A percentile compares a stretch with the other conserved stretches of the same genome.
phyloP scores from a whole-genome alignment of 1,139 yeast genomes.

The Hansenula sp. region DNA sequence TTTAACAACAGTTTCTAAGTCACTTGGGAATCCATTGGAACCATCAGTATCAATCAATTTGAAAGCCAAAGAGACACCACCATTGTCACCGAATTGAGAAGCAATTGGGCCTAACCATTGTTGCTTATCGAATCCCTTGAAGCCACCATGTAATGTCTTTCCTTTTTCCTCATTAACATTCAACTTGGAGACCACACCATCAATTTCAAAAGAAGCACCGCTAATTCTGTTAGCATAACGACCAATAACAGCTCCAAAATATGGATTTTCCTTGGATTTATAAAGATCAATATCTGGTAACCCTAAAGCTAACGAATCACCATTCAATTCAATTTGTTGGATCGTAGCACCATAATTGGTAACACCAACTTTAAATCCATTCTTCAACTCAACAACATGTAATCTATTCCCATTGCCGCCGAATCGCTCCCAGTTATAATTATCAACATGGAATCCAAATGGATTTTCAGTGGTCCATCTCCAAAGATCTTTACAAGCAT shows the following conservation, averaged over 20 bases:
- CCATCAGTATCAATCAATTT: slow-evolving; percentile 41
- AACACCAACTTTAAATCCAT: slow-evolving; percentile 38
- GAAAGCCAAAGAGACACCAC: slow-evolving; percentile 36
- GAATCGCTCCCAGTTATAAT: slow-evolving; percentile 5
- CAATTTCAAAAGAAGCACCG: slow-evolving; percentile 39
- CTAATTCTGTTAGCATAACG: slow-evolving; percentile 60
- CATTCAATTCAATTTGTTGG: slow-evolving; percentile 37
- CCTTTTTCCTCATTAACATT: slow-evolving; percentile 38
- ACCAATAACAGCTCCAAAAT: slow-evolving; percentile 62
- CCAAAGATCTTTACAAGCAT: slow-evolving; percentile 76
- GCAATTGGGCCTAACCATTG: slow-evolving; percentile 50
- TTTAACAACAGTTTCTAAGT: slow-evolving; percentile 38
- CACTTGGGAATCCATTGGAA: slow-evolving; percentile 55
- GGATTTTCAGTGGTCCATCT: slow-evolving; percentile 74
- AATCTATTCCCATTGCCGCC: slow-evolving; percentile 33
- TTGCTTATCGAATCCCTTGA: slow-evolving; percentile 47
- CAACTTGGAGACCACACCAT: slow-evolving; percentile 38
- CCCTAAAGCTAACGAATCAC: slow-evolving; percentile 29
- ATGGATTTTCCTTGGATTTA: slow-evolving; percentile 38
- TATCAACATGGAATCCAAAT: slow-evolving; percentile 43
- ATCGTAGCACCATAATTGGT: slow-evolving; percentile 52
- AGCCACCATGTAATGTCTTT: slow-evolving; percentile 51
- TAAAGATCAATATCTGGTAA: slow-evolving; percentile 37
- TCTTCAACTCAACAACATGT: slow-evolving; percentile 33
- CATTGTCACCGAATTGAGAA: slow-evolving; percentile 25